Evolutionary conservation across 768 basidiomycete species (phyloP).

Genomic region (Tulasnella sp.): DNA sequence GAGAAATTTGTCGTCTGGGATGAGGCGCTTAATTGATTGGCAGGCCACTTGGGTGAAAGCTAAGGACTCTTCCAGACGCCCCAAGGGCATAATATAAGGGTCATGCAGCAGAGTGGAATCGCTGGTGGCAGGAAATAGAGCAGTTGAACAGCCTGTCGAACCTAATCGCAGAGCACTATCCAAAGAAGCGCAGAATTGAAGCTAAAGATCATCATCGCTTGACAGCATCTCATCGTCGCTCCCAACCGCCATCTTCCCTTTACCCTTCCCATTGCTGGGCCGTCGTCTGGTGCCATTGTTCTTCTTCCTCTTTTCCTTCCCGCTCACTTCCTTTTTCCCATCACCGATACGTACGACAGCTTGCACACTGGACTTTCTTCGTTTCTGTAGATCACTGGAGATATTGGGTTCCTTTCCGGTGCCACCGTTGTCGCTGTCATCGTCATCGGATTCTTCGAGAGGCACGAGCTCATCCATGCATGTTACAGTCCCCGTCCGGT

Average conservation of each 20-base stretch:
- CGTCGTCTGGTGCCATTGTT: background rate
- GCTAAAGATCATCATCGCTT: background rate
- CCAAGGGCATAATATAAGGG: too few relatives aligned
- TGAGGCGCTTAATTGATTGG: too few relatives aligned
- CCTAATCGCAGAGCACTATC: too few relatives aligned
- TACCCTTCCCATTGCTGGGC: background rate
- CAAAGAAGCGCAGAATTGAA: too few relatives aligned
- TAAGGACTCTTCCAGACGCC: too few relatives aligned
- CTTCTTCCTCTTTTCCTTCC: background rate
- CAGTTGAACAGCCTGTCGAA: too few relatives aligned
- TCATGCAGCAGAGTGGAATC: too few relatives aligned
- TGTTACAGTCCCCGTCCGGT: conserved; percentile 59
- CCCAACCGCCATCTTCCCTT: background rate
- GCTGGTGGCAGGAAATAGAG: too few relatives aligned
- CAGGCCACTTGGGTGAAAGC: too few relatives aligned
- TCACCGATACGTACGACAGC: background rate
- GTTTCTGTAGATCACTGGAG: background rate
- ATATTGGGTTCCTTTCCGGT: background rate
- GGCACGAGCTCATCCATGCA: conserved; percentile 64
- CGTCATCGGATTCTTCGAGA: conserved; percentile 63
- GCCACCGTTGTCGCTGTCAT: conserved; percentile 19
- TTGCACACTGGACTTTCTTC: background rate
- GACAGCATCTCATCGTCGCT: background rate
- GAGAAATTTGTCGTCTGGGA: too few relatives aligned
- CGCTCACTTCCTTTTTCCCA: background rate